phyloP scores from a whole-genome alignment of 345 rosid species.

The Salix arbutifolia region DNA sequence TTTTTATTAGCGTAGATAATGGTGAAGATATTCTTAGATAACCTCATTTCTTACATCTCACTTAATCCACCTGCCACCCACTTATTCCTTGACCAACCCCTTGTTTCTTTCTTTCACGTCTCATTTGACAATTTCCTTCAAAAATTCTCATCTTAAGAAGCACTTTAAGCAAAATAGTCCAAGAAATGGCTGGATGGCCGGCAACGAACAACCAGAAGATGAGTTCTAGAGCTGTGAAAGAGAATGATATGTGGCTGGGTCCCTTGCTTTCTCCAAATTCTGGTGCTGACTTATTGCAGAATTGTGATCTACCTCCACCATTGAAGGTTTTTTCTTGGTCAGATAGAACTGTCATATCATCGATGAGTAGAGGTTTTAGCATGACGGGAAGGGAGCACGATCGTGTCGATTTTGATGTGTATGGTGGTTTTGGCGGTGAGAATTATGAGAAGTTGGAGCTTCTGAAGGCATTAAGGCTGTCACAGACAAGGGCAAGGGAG shows the following conservation, averaged over 20 bases:
- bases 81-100: slow-evolving; percentile 12
- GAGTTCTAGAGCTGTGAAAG: slow-evolving; percentile 3
- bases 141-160: not conserved
- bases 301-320: slow-evolving; percentile 63
- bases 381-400: slow-evolving; percentile 1
- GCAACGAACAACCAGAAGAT: slow-evolving; percentile 9
- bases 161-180: not conserved
- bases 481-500: slow-evolving; percentile 64
- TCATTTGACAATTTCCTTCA: not conserved
- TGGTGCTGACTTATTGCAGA: slow-evolving; percentile 22
- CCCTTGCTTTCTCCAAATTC: slow-evolving; percentile 16
- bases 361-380: slow-evolving; percentile 17
- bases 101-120: slow-evolving; percentile 4
- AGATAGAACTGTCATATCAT: slow-evolving; percentile 21
- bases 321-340: slow-evolving; percentile 37
- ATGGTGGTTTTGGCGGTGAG: not conserved
- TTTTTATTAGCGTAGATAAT: not conserved
- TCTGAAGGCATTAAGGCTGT: slow-evolving; percentile 54
- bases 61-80: too few relatives aligned
- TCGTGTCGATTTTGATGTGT: not conserved
- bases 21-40: not conserved
- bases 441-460: slow-evolving; percentile 40
- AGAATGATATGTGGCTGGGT: slow-evolving; percentile 26
- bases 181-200: slow-evolving; percentile 20
- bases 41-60: not conserved